phyloP scores from a whole-genome alignment of 2,329 filamentous ascomycete genomes.

The Pseudopithomyces maydicus region DNA sequence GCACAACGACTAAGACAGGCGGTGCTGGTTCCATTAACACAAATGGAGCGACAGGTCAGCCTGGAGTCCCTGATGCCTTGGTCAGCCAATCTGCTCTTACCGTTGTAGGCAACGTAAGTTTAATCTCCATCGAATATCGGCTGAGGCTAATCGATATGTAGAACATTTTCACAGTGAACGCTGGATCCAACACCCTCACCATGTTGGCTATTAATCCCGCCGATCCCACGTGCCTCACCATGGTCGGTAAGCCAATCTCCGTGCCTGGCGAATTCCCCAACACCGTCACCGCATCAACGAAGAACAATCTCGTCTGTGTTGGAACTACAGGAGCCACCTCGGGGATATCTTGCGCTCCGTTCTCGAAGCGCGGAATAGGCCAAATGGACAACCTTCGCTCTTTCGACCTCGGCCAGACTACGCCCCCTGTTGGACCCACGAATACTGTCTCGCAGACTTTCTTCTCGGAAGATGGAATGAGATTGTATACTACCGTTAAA shows the following conservation, averaged over 20 bases:
- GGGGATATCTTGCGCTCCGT: conserved; percentile 45
- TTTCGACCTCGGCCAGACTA: conserved; percentile 61
- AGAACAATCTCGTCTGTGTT: conserved; percentile 45
- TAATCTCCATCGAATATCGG: neutral
- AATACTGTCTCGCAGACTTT: conserved; percentile 67
- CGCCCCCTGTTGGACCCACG: conserved; percentile 61
- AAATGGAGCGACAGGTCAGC: conserved; percentile 38
- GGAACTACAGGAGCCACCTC: conserved; percentile 42
- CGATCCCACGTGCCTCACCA: conserved; percentile 35
- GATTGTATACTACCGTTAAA: conserved; percentile 64
- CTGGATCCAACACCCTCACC: conserved; percentile 47
- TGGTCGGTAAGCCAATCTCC: conserved; percentile 39
- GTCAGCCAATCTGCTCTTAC: conserved; percentile 57
- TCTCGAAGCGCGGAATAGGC: conserved; percentile 32
- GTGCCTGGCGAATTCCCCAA: conserved; percentile 47
- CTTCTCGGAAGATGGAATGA: conserved; percentile 60
- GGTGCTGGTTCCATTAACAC: conserved; percentile 53
- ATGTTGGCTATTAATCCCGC: conserved; percentile 42
- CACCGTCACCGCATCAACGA: conserved; percentile 44
- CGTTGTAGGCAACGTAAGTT: conserved; percentile 59
- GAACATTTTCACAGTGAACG: conserved; percentile 60
- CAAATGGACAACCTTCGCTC: conserved; percentile 40
- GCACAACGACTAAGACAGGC: conserved; percentile 51
- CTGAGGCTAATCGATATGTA: conserved; percentile 30
- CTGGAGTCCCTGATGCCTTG: conserved; percentile 56